Evolutionary conservation across 495 filamentous ascomycete species (phyloP), one percentile per base, ranked within the genome.

Genomic region (Clavariopsis aquatica): DNA sequence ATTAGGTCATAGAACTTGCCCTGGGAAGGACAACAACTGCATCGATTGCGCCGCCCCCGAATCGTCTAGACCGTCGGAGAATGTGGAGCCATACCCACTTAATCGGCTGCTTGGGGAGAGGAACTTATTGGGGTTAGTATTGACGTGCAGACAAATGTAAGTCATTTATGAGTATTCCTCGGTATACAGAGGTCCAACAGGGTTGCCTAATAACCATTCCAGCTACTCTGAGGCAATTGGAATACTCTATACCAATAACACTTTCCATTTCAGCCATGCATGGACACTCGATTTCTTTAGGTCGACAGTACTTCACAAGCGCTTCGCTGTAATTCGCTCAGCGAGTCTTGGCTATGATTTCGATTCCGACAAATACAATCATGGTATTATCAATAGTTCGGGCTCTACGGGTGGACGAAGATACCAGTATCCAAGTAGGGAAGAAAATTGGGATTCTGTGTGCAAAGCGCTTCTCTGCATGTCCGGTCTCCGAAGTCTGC

Each of bases 151-250:
- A 9, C 29, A 56, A n/a, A 56, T 56, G 52, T 56, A 20, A 56
- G 52, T 41, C n/a, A n/a, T n/a, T n/a, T n/a, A n/a, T n/a, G n/a
- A n/a, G n/a, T n/a, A n/a, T n/a, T n/a, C n/a, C n/a, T 34, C 20
- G 7, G 9, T 13, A 6, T 19, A 6, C 45, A 47, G 5, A 19
- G 45, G 4, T 19, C 15, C 20, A 47, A 6, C 5, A n/a, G 45
- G 7, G 26, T 3, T 22, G 24, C 2, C 8, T 20, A 38, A 6
- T 23, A 24, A 41, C 52, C 26, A 41, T 19, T 41, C n/a, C 45
- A 60, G 57, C 17, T 65, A 65, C 54, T 23, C 45, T 9, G 62
- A 65, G 46, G 54, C 62, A 0, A 46, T 59, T 23, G 31, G 53
- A 9, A 26, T 59, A 6, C 62, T 65, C 54, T 65, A 65, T 46